phyloP scores from a whole-genome alignment of 2,329 filamentous ascomycete genomes.

The Monilinia polystroma region DNA sequence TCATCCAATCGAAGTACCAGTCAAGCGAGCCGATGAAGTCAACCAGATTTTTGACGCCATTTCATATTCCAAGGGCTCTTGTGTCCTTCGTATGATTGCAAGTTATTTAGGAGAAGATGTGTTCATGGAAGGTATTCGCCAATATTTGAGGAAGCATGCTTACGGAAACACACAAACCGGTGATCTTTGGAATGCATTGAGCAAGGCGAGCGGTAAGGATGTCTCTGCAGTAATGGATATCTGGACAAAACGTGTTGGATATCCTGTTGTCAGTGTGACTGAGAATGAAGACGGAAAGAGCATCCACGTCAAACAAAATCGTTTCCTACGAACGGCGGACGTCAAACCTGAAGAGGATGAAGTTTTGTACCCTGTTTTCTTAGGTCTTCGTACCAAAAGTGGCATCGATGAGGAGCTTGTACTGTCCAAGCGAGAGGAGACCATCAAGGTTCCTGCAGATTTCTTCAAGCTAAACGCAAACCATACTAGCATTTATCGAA shows the following conservation, averaged over 20 bases:
- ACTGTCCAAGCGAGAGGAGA: constrained; percentile 66
- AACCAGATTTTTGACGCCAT: constrained; percentile 99
- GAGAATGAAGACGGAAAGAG: constrained; percentile 68
- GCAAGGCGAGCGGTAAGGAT: constrained; percentile 86
- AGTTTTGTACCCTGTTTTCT: constrained; percentile 84
- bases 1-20: constrained; percentile 93
- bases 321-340: constrained; percentile 88
- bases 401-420: constrained; percentile 77
- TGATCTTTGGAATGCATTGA: constrained; percentile 86
- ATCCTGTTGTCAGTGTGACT: constrained; percentile 83
- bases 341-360: constrained; percentile 91
- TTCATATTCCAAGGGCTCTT: constrained; percentile 95
- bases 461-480: constrained; percentile 98
- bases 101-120: constrained; percentile 89
- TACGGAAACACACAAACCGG: constrained; percentile 91
- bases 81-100: constrained; percentile 94
- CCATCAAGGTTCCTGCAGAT: constrained; percentile 76
- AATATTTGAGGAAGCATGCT: constrained; percentile 94
- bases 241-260: constrained; percentile 96
- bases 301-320: constrained; percentile 90
- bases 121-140: constrained; percentile 88
- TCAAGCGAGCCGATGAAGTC: constrained; percentile 92
- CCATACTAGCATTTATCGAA: constrained; percentile 89
- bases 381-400: constrained; percentile 80
- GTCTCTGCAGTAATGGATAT: constrained; percentile 89